Evolutionary conservation across 129 eudicot genomes (phyloP).

Genomic region (Flaveria sonorensis): DNA sequence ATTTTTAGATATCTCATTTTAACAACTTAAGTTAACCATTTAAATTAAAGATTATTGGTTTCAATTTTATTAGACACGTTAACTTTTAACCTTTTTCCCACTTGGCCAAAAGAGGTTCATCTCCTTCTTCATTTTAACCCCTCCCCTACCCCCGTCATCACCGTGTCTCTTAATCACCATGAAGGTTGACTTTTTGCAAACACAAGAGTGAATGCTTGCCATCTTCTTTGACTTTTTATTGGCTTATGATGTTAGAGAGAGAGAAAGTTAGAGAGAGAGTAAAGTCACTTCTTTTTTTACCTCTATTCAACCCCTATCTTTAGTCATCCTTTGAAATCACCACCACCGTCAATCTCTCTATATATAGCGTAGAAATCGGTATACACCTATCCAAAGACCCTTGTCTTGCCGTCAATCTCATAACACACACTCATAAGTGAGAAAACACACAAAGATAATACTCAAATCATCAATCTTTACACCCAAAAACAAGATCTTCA

Average conservation of each 20-base stretch:
- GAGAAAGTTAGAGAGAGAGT: slow-evolving; percentile 18
- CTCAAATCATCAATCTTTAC: slow-evolving; percentile 6
- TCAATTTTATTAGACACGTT: no score
- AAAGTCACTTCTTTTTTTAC: slow-evolving; percentile 34
- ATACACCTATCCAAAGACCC: slow-evolving; percentile 29
- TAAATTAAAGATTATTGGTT: no score
- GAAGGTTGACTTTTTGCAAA: slow-evolving; percentile 38
- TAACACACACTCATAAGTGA: slow-evolving; percentile 25
- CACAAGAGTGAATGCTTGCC: slow-evolving; percentile 27
- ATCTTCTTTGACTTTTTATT: slow-evolving; percentile 38
- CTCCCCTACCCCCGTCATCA: neutral
- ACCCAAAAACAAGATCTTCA: neutral
- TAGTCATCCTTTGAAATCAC: slow-evolving; percentile 29
- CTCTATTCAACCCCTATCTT: slow-evolving; percentile 36
- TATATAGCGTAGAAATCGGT: slow-evolving; percentile 23
- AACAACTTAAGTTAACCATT: no score
- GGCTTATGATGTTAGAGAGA: slow-evolving; percentile 27
- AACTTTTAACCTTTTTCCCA: neutral
- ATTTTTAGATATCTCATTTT: no score
- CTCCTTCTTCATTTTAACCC: neutral
- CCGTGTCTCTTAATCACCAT: slow-evolving; percentile 1
- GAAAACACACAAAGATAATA: neutral
- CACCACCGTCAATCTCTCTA: slow-evolving; percentile 37
- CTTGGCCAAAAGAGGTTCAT: neutral
- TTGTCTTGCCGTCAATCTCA: slow-evolving; percentile 32